Evolutionary conservation across 768 basidiomycete species (phyloP).

Genomic region (Tricholoma matsutake): DNA sequence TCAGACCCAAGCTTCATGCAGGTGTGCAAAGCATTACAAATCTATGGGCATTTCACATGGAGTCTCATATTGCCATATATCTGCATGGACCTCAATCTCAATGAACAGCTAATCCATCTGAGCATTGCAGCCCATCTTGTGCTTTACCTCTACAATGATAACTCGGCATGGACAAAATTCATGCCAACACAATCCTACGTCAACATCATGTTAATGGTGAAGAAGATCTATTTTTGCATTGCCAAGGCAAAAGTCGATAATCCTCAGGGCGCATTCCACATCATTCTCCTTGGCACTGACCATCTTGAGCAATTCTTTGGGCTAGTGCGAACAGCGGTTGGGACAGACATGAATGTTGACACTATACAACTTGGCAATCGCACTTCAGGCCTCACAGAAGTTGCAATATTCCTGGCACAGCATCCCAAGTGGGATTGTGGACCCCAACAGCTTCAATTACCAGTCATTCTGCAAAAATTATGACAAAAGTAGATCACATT

Average conservation of each 20-base stretch:
- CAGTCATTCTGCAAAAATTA: constrained; percentile 19
- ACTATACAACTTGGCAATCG: constrained; percentile 24
- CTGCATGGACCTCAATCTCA: constrained; percentile 25
- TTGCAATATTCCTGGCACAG: constrained; percentile 32
- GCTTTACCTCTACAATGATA: constrained; percentile 3
- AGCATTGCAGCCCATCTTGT: constrained; percentile 31
- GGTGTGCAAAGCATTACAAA: constrained; percentile 19
- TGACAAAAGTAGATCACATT: constrained; percentile 29
- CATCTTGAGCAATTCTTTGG: constrained; percentile 34
- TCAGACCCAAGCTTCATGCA: constrained; percentile 14
- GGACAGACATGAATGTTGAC: constrained; percentile 31
- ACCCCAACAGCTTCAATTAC: constrained; percentile 32
- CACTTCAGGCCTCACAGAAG: constrained; percentile 28
- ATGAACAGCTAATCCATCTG: constrained; percentile 31
- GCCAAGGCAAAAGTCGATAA: constrained; percentile 34
- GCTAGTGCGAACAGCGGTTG: constrained; percentile 31
- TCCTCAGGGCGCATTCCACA: constrained; percentile 28
- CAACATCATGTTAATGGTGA: constrained; percentile 36
- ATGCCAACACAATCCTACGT: constrained; percentile 17
- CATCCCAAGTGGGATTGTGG: constrained; percentile 37
- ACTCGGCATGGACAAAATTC: background rate
- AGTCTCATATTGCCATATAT: constrained; percentile 30
- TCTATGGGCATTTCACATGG: constrained; percentile 19
- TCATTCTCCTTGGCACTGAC: constrained; percentile 37
- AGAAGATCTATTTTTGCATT: constrained; percentile 36